Evolutionary conservation across 106 monocot genomes (phyloP).

Genomic region (Acorus gramineus): DNA sequence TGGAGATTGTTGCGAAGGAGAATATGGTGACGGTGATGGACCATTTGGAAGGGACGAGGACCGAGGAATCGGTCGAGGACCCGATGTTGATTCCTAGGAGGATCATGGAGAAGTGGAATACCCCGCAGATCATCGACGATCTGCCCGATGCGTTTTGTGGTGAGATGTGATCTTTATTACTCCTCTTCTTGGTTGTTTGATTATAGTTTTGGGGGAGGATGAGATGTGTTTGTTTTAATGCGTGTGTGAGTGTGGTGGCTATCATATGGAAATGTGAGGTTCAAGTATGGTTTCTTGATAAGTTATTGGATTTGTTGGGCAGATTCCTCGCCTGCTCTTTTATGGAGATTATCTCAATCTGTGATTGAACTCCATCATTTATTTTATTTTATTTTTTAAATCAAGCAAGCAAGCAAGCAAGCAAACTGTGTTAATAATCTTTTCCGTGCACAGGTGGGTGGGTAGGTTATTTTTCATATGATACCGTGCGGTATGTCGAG

Average conservation of each 20-base stretch:
- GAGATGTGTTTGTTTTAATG: no score
- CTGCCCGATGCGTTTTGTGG: conserved; percentile 79
- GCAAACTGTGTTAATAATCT: no score
- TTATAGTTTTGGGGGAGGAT: no score
- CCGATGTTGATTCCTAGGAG: conserved; percentile 63
- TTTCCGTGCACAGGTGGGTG: conserved; percentile 68
- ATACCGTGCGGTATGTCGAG: conserved; percentile 86
- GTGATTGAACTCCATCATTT: no score
- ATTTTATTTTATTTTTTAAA: no score
- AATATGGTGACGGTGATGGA: conserved; percentile 72
- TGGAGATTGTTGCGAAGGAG: conserved; percentile 87
- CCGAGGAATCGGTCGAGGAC: conserved; percentile 51
- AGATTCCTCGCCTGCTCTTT: no score
- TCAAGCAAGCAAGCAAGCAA: background rate
- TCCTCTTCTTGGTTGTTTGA: background rate
- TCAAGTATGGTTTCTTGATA: no score
- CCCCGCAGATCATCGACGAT: conserved; percentile 42
- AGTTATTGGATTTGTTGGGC: no score
- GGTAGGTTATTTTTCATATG: conserved; percentile 96
- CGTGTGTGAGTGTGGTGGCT: no score
- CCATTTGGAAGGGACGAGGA: conserved; percentile 53
- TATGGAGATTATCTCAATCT: no score
- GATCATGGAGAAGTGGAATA: conserved; percentile 66
- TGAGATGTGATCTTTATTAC: conserved; percentile 9
- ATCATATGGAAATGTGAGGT: no score